Conservation (phyloP, 2,329 filamentous ascomycete species). For the Stemphylium beticola region DNA sequence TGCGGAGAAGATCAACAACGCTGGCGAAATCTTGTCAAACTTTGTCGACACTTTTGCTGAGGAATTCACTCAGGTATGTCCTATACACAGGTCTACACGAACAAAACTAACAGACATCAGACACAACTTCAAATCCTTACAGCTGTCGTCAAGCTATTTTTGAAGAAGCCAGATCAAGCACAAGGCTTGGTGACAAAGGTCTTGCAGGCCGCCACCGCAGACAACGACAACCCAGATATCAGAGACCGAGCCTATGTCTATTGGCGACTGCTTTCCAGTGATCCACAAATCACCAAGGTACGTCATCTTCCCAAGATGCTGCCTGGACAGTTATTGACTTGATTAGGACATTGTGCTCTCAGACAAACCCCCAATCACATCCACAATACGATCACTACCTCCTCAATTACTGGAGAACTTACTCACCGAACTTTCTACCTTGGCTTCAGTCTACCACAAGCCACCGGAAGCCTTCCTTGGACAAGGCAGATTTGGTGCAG, state of each 20-base stretch:
- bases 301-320: slow-evolving; percentile 13
- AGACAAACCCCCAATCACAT: slow-evolving; percentile 90
- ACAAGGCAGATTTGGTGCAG: slow-evolving; percentile 90
- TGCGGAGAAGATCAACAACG: slow-evolving; percentile 98
- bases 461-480: slow-evolving; percentile 97
- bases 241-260: slow-evolving; percentile 97
- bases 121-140: slow-evolving; percentile 98
- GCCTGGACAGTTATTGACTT: slow-evolving; percentile 5
- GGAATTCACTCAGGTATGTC: slow-evolving; percentile 86
- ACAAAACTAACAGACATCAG: slow-evolving; percentile 56
- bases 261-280: slow-evolving; percentile 93
- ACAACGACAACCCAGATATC: slow-evolving; percentile 97
- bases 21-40: slow-evolving; percentile 87
- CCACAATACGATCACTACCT: slow-evolving; percentile 90
- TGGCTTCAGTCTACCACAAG: slow-evolving; percentile 98
- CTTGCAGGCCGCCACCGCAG: slow-evolving; percentile 86
- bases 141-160: slow-evolving; percentile 93
- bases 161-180: slow-evolving; percentile 93
- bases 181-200: slow-evolving; percentile 94
- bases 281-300: slow-evolving; percentile 87
- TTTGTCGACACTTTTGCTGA: slow-evolving; percentile 96
- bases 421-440: slow-evolving; percentile 88
- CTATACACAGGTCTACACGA: no score
- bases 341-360: slow-evolving; percentile 82
- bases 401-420: slow-evolving; percentile 84